Evolutionary conservation across 2,329 filamentous ascomycete genomes (phyloP).

Genomic region (Aureobasidium sp.): DNA sequence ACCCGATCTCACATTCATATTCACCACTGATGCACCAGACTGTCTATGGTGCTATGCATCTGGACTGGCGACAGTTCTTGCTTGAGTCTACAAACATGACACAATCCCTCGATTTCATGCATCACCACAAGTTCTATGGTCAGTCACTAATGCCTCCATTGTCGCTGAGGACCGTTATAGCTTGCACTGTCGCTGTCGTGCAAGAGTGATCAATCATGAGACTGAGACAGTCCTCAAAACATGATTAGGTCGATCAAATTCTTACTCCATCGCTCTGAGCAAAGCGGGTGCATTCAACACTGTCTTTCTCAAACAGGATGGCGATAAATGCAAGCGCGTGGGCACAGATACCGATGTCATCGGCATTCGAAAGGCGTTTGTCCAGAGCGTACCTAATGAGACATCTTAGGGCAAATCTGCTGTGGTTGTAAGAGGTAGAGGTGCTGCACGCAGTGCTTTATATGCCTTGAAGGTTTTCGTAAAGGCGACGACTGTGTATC

Average conservation of each 20-base stretch:
- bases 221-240: background rate
- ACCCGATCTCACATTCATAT: slow-evolving; percentile 51
- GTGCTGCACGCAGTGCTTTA: slow-evolving; percentile 68
- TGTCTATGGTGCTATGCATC: slow-evolving; percentile 43
- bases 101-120: slow-evolving; percentile 42
- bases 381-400: slow-evolving; percentile 30
- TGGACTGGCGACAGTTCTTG: slow-evolving; percentile 47
- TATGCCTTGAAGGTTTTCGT: slow-evolving; percentile 45
- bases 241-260: too few relatives aligned
- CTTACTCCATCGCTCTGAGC: background rate
- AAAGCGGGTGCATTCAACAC: slow-evolving; percentile 60
- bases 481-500: slow-evolving; percentile 60
- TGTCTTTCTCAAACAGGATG: slow-evolving; percentile 54
- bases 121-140: slow-evolving; percentile 57
- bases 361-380: slow-evolving; percentile 66
- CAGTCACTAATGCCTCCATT: slow-evolving; percentile 19
- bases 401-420: slow-evolving; percentile 55
- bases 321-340: slow-evolving; percentile 49
- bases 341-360: slow-evolving; percentile 78
- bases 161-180: too few relatives aligned
- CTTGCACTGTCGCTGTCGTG: too few relatives aligned
- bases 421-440: slow-evolving; percentile 70
- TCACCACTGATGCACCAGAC: slow-evolving; percentile 50
- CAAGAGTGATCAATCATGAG: background rate
- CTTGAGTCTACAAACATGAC: slow-evolving; percentile 40